These are phyloP conservation scores for Sarcodon sp. DNA, from an alignment of 768 basidiomycete species.

Conservation along the genomic window DNA sequence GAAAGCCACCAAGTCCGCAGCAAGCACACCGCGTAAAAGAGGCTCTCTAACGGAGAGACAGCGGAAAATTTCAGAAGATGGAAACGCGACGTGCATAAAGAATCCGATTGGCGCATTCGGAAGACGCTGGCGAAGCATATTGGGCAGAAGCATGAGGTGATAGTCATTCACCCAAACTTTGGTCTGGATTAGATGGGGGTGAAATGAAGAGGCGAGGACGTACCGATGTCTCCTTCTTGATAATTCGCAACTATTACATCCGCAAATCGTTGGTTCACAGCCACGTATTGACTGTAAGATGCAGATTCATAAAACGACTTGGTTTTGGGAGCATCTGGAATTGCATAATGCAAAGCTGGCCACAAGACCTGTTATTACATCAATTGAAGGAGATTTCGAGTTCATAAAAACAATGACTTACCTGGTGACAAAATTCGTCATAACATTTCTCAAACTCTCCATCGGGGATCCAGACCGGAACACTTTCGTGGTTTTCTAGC, in stretches of 20 bases:
- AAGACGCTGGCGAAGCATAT: slow-evolving; percentile 63
- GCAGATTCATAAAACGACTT: slow-evolving; percentile 69
- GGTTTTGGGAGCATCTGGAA: slow-evolving; percentile 80
- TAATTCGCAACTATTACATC: slow-evolving; percentile 70
- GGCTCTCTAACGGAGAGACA: slow-evolving; percentile 72
- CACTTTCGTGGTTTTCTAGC: slow-evolving; percentile 23
- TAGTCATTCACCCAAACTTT: slow-evolving; percentile 85
- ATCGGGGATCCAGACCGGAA: slow-evolving; percentile 74
- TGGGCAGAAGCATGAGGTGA: slow-evolving; percentile 88
- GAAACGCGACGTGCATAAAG: slow-evolving; percentile 97
- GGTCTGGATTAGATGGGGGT: slow-evolving; percentile 8
- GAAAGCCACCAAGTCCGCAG: slow-evolving; percentile 88
- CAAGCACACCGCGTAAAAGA: slow-evolving; percentile 81
- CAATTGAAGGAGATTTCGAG: slow-evolving; percentile 4
- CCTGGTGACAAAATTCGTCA: slow-evolving; percentile 81
- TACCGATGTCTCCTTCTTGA: slow-evolving; percentile 78
- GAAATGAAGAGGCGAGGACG: slow-evolving; percentile 3
- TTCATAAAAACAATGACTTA: slow-evolving; percentile 13
- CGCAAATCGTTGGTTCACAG: slow-evolving; percentile 87
- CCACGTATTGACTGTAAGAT: slow-evolving; percentile 74
- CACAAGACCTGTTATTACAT: slow-evolving; percentile 43
- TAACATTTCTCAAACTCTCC: slow-evolving; percentile 70
- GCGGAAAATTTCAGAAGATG: slow-evolving; percentile 90
- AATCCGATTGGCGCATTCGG: slow-evolving; percentile 68
- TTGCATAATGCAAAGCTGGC: slow-evolving; percentile 79